These are phyloP conservation scores for Epichloe elymi DNA, from an alignment of 2,329 filamentous ascomycete genomes.

Conservation along the genomic window DNA sequence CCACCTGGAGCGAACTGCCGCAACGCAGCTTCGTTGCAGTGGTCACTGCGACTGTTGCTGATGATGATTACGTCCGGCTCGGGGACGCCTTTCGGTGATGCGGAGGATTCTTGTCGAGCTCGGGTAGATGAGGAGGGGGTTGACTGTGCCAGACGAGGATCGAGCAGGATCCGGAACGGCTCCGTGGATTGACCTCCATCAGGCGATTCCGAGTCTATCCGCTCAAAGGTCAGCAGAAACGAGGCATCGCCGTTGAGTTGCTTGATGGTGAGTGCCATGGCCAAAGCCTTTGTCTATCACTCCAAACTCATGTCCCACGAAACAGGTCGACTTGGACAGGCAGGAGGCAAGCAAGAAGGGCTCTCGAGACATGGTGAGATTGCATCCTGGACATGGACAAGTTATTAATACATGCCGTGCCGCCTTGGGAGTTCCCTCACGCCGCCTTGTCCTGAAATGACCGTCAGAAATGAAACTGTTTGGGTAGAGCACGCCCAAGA, in stretches of 20 bases:
- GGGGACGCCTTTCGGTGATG: constrained; percentile 31
- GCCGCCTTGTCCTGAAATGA: background rate
- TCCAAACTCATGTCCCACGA: background rate
- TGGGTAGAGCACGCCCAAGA: background rate
- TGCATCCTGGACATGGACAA: background rate
- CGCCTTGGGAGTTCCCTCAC: background rate
- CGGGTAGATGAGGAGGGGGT: constrained; percentile 26
- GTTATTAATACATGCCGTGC: background rate
- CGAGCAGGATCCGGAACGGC: constrained; percentile 54
- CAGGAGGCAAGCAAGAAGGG: background rate
- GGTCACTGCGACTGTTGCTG: constrained; percentile 42
- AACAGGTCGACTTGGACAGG: background rate
- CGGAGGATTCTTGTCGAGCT: constrained; percentile 40
- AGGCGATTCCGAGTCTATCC: constrained; percentile 22
- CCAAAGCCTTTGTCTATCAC: background rate
- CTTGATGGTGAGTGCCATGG: constrained; percentile 50
- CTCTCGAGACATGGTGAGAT: background rate
- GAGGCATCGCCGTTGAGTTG: constrained; percentile 52
- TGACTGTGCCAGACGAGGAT: constrained; percentile 55
- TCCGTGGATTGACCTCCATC: constrained; percentile 12
- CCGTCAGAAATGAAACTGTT: background rate
- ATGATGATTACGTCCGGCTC: constrained; percentile 33
- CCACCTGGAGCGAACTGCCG: constrained; percentile 43
- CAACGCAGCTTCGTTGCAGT: constrained; percentile 58
- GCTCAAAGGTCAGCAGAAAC: constrained; percentile 51